Conservation (phyloP, 108 stramenopile genomes). For the Cyclostephanos tholiformis region DNA sequence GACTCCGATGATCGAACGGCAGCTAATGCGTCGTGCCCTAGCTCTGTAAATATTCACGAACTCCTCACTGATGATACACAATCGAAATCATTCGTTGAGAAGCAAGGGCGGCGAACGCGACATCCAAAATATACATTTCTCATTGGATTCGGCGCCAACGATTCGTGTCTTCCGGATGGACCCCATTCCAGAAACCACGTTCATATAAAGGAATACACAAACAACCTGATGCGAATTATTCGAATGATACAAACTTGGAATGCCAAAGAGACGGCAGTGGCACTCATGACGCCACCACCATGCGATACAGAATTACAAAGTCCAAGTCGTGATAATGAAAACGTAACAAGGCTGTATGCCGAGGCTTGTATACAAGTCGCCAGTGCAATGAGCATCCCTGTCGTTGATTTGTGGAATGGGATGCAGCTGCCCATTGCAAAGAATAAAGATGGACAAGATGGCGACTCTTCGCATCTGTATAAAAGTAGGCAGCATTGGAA, state of each 20-base stretch:
- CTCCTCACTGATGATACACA: conserved; percentile 2
- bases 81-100: background rate
- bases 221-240: conserved; percentile 67
- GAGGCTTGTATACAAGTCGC: conserved; percentile 57
- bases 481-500: conserved; percentile 22
- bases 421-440: conserved; percentile 44
- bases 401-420: conserved; percentile 51
- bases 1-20: background rate
- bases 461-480: conserved; percentile 30
- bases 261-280: conserved; percentile 34
- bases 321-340: conserved; percentile 70
- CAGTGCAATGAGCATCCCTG: conserved; percentile 46
- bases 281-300: conserved; percentile 79
- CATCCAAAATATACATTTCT: conserved; percentile 42
- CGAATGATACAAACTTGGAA: conserved; percentile 35
- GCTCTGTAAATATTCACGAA: background rate
- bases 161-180: conserved; percentile 47
- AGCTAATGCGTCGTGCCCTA: background rate
- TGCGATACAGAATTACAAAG: conserved; percentile 59
- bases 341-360: conserved; percentile 53
- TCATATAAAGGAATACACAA: conserved; percentile 60
- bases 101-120: background rate
- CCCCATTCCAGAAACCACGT: conserved; percentile 62
- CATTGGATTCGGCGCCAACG: conserved; percentile 79
- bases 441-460: conserved; percentile 34